Percentiles rank a stretch among this genome's conserved stretches.
These are phyloP conservation scores for Candolleomyces aberdarensis DNA, from an alignment of 768 basidiomycete genomes.

Conservation along the genomic window DNA sequence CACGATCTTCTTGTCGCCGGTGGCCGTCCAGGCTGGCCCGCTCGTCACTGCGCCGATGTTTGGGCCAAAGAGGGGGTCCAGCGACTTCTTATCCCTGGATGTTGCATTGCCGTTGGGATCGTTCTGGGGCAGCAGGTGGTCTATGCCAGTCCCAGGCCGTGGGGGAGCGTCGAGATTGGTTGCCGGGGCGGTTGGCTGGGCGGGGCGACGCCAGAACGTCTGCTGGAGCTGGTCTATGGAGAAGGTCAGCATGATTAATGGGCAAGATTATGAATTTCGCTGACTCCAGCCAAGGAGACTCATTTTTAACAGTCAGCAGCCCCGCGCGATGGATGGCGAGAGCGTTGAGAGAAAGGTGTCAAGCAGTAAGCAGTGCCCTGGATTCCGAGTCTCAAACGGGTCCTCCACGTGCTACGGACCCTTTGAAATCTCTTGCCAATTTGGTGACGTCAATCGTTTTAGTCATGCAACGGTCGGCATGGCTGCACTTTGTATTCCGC, in stretches of 20 bases:
- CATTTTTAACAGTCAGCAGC: neutral
- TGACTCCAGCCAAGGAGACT: neutral
- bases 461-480: too few relatives aligned
- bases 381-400: too few relatives aligned
- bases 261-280: neutral
- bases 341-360: neutral
- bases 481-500: too few relatives aligned
- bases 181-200: neutral
- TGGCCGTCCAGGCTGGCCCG: slow-evolving; percentile 69
- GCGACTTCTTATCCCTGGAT: slow-evolving; percentile 54
- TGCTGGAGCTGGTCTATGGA: neutral
- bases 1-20: slow-evolving; percentile 55
- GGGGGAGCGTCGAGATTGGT: neutral
- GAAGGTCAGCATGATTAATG: neutral
- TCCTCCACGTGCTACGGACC: too few relatives aligned
- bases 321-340: neutral
- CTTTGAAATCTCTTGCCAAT: too few relatives aligned
- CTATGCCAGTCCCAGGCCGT: neutral
- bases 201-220: neutral
- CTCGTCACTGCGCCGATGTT: slow-evolving; percentile 75
- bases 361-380: too few relatives aligned
- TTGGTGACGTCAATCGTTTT: too few relatives aligned
- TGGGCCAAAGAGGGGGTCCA: slow-evolving; percentile 87
- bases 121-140: slow-evolving; percentile 11
- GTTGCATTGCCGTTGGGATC: slow-evolving; percentile 10